Evolutionary conservation across 768 basidiomycete genomes (phyloP), one percentile per base, ranked within the genome.

Genomic region (Holtermannia corniformis): DNA sequence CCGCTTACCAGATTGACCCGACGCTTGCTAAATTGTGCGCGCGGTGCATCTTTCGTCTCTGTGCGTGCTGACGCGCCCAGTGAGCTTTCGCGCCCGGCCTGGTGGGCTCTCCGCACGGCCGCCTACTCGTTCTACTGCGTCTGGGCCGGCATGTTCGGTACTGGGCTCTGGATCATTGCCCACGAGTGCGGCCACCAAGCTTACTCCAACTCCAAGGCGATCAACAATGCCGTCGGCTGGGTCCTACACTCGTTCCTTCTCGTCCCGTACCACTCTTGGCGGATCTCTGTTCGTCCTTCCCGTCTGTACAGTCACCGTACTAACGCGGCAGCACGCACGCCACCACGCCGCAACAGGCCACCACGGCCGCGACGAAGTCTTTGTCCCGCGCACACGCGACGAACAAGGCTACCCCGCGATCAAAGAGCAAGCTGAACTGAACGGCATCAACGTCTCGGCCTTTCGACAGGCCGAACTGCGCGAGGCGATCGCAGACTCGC

Each of bases 131-230:
- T 86, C 42, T 93, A 93, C 72, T 78, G 82, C 24, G 85, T 92
- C 75, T 80, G 79, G 67, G 75, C 83, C 4, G 91, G 93, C 50
- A 81, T 93, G 25, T 86, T 90, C 55, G 84, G 79, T 4, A 96
- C 92, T 19, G 93, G 93, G 54, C 76, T 96, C 49, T 96, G 93
- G 93, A 85, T 91, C 59, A 76, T 93, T 55, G 91, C 84, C 7
- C 90, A 93, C 68, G 91, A 96, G 74, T 91, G 88, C 62, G 93
- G 93, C 24, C 93, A 99, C 73, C 90, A 93, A 72, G 86, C 87
- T 0, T 99, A 89, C 78, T 96, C 91, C 1, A 83, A 90, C 60
- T 91, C 84, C 49, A 93, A 92, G 76, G 70, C 77, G 25, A 78
- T 95, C 74, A 97, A 97, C 78, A 87, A 96, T 78, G 74, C 81